Percentiles rank a stretch among this genome's conserved stretches.
Evolutionary conservation across 1,139 yeast species (phyloP).

Genomic region (Yamadazyma dushanensis): DNA sequence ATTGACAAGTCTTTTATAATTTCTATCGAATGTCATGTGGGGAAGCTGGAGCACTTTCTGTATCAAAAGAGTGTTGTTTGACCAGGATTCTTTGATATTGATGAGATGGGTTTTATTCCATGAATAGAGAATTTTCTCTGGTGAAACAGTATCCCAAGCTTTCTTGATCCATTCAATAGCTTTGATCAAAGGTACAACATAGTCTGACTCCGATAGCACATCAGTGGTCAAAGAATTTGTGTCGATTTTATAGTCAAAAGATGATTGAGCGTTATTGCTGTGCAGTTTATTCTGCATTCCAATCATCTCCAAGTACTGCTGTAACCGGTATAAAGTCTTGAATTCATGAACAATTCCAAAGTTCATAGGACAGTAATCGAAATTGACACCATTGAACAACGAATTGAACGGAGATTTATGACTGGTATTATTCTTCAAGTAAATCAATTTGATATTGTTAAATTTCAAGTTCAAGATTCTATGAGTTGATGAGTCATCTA

Average conservation of each 20-base stretch:
- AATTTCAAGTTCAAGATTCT: slow-evolving; percentile 58
- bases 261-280: slow-evolving; percentile 3
- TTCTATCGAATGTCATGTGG: slow-evolving; percentile 23
- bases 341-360: slow-evolving; percentile 68
- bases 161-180: slow-evolving; percentile 59
- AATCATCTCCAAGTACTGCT: slow-evolving; percentile 56
- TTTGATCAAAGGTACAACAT: slow-evolving; percentile 49
- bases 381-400: slow-evolving; percentile 35
- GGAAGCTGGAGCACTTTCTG: slow-evolving; percentile 3
- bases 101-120: slow-evolving; percentile 49
- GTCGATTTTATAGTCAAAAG: slow-evolving; percentile 12
- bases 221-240: slow-evolving; percentile 19
- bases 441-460: slow-evolving; percentile 49
- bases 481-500: slow-evolving; percentile 67
- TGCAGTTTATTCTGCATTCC: slow-evolving; percentile 29
- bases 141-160: slow-evolving; percentile 55
- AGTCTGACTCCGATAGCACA: slow-evolving; percentile 38
- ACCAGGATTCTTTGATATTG: slow-evolving; percentile 25
- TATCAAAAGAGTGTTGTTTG: slow-evolving; percentile 14
- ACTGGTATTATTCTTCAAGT: slow-evolving; percentile 40
- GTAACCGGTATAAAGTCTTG: slow-evolving; percentile 56
- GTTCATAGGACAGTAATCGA: slow-evolving; percentile 59
- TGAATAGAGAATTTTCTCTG: slow-evolving; percentile 46
- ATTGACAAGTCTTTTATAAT: slow-evolving; percentile 38
- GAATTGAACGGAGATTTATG: slow-evolving; percentile 42